A percentile compares a stretch with the other conserved stretches of the same genome.
Evolutionary conservation across 148 eudicot species (phyloP).

Genomic region (Polygonum maritimum): DNA sequence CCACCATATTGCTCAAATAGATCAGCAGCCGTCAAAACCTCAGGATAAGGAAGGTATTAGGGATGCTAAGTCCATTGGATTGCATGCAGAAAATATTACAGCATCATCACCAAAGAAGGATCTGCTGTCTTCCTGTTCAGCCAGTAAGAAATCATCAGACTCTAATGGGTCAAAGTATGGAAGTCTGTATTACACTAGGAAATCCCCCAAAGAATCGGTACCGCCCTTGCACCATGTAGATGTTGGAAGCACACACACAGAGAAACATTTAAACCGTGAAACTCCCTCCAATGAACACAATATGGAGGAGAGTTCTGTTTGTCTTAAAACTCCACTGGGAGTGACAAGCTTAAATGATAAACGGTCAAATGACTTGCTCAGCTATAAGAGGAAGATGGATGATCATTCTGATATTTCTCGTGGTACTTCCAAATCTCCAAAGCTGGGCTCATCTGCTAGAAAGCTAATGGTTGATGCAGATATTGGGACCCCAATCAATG

Average conservation of each 20-base stretch:
- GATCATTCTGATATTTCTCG: conserved; percentile 22
- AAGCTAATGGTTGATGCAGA: conserved; percentile 22
- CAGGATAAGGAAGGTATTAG: conserved; percentile 13
- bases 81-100: conserved; percentile 4
- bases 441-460: conserved; percentile 14
- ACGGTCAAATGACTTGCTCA: conserved; percentile 13
- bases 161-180: conserved; percentile 21
- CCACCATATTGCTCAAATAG: conserved; percentile 10
- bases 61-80: conserved; percentile 18
- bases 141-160: conserved; percentile 24
- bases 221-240: conserved; percentile 14
- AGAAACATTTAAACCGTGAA: conserved; percentile 9
- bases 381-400: conserved; percentile 43
- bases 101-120: conserved; percentile 19
- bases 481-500: conserved; percentile 16
- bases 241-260: not conserved
- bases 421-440: conserved; percentile 32
- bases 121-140: conserved; percentile 21
- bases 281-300: conserved; percentile 1
- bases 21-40: conserved; percentile 17
- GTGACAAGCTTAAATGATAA: conserved; percentile 11
- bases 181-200: conserved; percentile 24
- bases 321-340: not conserved
- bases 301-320: not conserved
- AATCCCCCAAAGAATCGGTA: conserved; percentile 27